Conservation (phyloP, 139 green algal genomes). For the Chlamydomonas eustigma region DNA sequence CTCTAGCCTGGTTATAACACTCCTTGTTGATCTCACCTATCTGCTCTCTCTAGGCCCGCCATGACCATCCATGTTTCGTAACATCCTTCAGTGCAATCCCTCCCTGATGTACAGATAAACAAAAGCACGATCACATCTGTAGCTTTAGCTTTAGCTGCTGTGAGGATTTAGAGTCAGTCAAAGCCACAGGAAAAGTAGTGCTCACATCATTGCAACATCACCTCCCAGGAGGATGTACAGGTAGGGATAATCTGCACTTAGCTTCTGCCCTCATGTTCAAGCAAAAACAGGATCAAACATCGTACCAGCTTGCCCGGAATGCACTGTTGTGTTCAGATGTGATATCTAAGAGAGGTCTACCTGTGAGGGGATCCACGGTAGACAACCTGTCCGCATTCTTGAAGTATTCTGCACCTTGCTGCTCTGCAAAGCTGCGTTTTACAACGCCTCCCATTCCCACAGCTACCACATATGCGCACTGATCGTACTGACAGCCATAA, state of each 20-base stretch:
- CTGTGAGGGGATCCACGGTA: slow-evolving; percentile 21
- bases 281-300: neutral
- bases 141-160: neutral
- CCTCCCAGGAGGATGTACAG: too few relatives aligned
- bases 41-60: neutral
- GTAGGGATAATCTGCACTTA: neutral
- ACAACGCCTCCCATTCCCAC: slow-evolving; percentile 6
- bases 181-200: neutral
- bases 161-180: neutral
- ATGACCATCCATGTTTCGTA: slow-evolving; percentile 4
- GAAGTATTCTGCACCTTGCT: neutral
- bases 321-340: neutral
- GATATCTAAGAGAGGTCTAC: slow-evolving; percentile 3
- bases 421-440: too few relatives aligned
- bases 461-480: neutral
- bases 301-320: neutral
- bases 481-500: slow-evolving; percentile 16
- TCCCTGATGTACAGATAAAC: neutral
- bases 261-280: neutral
- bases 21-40: too few relatives aligned
- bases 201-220: too few relatives aligned
- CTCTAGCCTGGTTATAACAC: too few relatives aligned
- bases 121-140: neutral
- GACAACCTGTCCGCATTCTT: slow-evolving; percentile 21
- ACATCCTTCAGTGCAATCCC: slow-evolving; percentile 14